These are phyloP conservation scores for Rhodomyrtus psidioides DNA, from an alignment of 441 rosid genomes.

Conservation along the genomic window DNA sequence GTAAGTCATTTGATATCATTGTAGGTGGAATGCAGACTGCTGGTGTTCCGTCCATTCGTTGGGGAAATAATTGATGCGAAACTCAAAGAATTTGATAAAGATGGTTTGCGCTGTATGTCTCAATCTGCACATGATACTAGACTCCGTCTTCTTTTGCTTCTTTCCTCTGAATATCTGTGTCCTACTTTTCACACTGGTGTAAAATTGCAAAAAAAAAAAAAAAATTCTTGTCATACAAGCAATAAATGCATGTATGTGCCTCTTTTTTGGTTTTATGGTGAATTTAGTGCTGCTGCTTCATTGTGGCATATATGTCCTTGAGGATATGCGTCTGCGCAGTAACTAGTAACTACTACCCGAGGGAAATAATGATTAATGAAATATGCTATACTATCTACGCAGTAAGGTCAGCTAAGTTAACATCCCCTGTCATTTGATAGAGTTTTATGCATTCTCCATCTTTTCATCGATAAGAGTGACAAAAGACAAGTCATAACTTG, in stretches of 20 bases:
- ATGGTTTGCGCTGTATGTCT: slow-evolving; percentile 65
- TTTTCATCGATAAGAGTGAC: background rate
- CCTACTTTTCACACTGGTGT: background rate
- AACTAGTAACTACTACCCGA: background rate
- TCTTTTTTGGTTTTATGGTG: background rate
- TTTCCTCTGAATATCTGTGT: background rate
- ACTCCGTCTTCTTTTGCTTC: background rate
- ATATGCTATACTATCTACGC: background rate
- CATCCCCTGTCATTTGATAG: background rate
- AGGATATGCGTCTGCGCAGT: background rate
- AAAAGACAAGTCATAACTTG: background rate
- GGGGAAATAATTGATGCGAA: slow-evolving; percentile 66
- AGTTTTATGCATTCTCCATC: background rate
- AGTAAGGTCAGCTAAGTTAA: background rate
- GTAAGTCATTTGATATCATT: slow-evolving; percentile 1
- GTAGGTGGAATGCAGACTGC: slow-evolving; percentile 60
- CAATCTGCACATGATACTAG: background rate
- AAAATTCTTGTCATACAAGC: background rate
- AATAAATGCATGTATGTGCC: background rate
- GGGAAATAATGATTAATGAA: background rate
- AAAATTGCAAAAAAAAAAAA: background rate
- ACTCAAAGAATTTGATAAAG: slow-evolving; percentile 52
- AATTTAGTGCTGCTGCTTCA: background rate
- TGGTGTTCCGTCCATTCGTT: slow-evolving; percentile 74
- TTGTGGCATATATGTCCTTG: background rate